These are phyloP conservation scores for Trichoderma atrobrunneum DNA, from an alignment of 2,329 filamentous ascomycete genomes.

Conservation along the genomic window DNA sequence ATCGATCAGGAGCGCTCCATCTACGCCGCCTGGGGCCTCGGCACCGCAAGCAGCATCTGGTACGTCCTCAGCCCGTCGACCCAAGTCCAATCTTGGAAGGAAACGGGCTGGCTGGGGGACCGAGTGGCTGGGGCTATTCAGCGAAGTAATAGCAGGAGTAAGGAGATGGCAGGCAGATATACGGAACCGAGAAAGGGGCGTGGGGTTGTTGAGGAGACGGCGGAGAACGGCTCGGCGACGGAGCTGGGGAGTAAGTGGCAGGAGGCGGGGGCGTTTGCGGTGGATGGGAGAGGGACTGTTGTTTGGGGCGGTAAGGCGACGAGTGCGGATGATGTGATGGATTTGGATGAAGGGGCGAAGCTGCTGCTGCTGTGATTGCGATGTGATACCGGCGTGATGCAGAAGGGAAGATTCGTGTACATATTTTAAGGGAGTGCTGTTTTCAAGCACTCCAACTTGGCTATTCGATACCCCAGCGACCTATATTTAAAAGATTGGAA, in stretches of 20 bases:
- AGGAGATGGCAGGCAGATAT: constrained; percentile 13
- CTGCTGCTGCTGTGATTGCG: constrained; percentile 29
- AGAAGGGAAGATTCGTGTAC: background rate
- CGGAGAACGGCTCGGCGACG: constrained; percentile 39
- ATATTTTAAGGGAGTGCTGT: background rate
- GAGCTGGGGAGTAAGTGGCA: constrained; percentile 57
- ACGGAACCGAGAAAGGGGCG: constrained; percentile 30
- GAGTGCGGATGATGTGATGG: constrained; percentile 50
- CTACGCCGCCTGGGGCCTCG: constrained; percentile 60
- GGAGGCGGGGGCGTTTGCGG: constrained; percentile 50
- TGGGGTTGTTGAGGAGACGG: constrained; percentile 36
- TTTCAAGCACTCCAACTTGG: background rate
- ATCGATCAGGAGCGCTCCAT: constrained; percentile 55
- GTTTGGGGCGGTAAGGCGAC: constrained; percentile 50
- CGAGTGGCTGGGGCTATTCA: constrained; percentile 48
- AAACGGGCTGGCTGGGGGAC: constrained; percentile 54
- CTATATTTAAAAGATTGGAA: too few species aligned
- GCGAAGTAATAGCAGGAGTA: constrained; percentile 30
- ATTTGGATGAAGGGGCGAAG: constrained; percentile 50
- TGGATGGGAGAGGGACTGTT: constrained; percentile 49
- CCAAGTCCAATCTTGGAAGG: constrained; percentile 51
- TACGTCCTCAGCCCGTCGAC: constrained; percentile 53
- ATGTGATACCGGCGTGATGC: background rate
- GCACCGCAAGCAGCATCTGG: constrained; percentile 46
- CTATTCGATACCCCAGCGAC: background rate